Conservation (phyloP, 2,329 filamentous ascomycete species). For the Pseudogymnoascus sp. region DNA sequence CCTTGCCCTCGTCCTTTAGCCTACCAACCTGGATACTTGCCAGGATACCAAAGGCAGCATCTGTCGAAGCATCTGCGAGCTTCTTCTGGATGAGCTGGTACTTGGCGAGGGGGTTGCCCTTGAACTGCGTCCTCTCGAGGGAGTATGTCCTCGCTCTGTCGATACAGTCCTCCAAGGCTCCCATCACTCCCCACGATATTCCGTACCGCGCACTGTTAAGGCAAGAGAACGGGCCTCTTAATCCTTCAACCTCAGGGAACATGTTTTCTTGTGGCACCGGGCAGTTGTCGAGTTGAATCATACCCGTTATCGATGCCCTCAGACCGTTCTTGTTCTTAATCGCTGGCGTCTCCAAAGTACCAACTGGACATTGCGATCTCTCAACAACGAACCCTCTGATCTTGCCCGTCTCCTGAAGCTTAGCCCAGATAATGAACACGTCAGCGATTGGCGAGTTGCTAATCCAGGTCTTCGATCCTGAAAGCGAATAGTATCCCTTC, state of each 20-base stretch:
- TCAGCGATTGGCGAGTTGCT: constrained; percentile 89
- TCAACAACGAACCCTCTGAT: constrained; percentile 91
- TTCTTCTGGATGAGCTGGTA: constrained; percentile 99
- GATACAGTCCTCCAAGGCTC: constrained; percentile 88
- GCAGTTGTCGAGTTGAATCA: constrained; percentile 91
- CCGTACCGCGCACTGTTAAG: constrained; percentile 90
- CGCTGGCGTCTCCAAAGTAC: constrained; percentile 82
- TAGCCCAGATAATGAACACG: constrained; percentile 84
- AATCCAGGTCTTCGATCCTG: constrained; percentile 89
- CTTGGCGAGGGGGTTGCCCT: constrained; percentile 85
- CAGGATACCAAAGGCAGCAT: constrained; percentile 84
- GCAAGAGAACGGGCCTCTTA: constrained; percentile 85
- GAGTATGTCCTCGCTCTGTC: constrained; percentile 73
- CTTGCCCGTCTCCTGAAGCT: constrained; percentile 83
- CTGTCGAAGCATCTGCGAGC: constrained; percentile 83
- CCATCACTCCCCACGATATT: constrained; percentile 89
- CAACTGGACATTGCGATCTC: constrained; percentile 73
- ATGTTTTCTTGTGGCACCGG: constrained; percentile 87
- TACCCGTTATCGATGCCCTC: constrained; percentile 87
- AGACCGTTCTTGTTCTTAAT: constrained; percentile 96
- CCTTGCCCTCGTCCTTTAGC: constrained; percentile 85
- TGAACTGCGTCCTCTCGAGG: constrained; percentile 93
- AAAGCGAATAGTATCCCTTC: constrained; percentile 72
- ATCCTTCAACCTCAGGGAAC: constrained; percentile 83
- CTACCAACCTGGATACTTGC: constrained; percentile 86